Base-by-base conservation (phyloP, 2,329 filamentous ascomycete species). In the Botrytis pseudocinerea region DNA sequence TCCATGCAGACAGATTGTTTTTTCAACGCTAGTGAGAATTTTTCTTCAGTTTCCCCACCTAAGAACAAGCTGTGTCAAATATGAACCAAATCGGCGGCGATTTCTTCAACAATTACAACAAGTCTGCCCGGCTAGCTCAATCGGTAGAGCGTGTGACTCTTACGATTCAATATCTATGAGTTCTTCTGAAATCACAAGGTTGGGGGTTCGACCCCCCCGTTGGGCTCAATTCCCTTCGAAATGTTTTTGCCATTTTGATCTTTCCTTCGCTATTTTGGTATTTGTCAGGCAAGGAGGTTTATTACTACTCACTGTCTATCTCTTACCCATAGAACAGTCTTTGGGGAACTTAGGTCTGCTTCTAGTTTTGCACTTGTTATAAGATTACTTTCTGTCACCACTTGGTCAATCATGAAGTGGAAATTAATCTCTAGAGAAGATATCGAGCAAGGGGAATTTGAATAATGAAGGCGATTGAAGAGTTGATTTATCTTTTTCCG, bases 81-180 rank as follows among this genome's bases (percentile, higher is more conserved):
- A 57, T 57, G 9, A 32, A 1, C 2, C 10, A 9, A 25, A 57
- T 38, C 46, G 20, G 38, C 20, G 2, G 0, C 0, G 0, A 1
- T 0, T 5, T 1, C 6, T 9, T 20, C 12, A 68, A 44, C 48
- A 57, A 42, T 22, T 22, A 28, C 1, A 57, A 57, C 51, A 72
- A 72, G 63, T 59, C 65, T 46, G 75, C 77, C 77, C 74, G 76
- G 77, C 73, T 78, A 79, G 78, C 78, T 78, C 78, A 79, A 78
- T 78, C 77, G 77, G 78, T 79, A 79, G 78, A 79, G 78, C 78
- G 78, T 79, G 77, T 77, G 78, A 74, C 77, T 78, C 77, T 79
- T 78, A 79, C 4, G 70, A 61, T 72, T 61, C 25, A 54, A 57
- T 28, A 57, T 42, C 48, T 68, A 54, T 40, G 64, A 68, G 64